Evolutionary conservation across 306 rosid genomes (phyloP).

Genomic region (Astragalus glycyphyllos): DNA sequence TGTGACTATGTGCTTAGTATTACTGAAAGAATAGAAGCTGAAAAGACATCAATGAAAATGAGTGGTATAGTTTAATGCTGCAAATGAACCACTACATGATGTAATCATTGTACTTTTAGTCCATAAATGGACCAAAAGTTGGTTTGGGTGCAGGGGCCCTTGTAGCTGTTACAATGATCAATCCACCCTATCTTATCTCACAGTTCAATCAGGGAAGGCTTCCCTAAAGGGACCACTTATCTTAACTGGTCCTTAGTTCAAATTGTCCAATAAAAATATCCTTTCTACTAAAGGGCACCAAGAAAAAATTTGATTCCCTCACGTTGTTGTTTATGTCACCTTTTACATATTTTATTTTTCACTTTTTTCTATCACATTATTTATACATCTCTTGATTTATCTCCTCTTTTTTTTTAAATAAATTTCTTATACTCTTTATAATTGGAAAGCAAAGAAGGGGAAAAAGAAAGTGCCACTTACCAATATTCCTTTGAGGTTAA

Average conservation of each 20-base stretch:
- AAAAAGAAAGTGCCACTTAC: conserved; percentile 47
- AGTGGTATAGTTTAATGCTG: not conserved
- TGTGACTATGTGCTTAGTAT: no score
- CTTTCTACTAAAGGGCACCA: not conserved
- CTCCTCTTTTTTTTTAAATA: no score
- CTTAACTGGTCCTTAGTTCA: conserved; percentile 9
- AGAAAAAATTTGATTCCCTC: not conserved
- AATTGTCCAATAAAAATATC: conserved; percentile 9
- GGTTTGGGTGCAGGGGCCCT: not conserved
- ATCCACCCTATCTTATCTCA: not conserved
- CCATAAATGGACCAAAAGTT: not conserved
- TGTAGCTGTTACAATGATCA: not conserved
- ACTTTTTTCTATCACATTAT: no score
- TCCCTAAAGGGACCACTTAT: conserved; percentile 40
- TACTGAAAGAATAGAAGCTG: not conserved
- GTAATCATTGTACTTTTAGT: not conserved
- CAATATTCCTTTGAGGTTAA: conserved; percentile 89
- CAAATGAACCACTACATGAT: not conserved
- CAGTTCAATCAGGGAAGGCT: not conserved
- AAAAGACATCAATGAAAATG: not conserved
- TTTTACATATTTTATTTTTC: no score
- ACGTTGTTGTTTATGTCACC: no score
- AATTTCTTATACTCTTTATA: no score
- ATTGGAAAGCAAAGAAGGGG: not conserved
- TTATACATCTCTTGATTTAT: no score